Evolutionary conservation across 139 green algal species (phyloP), one percentile per base, ranked within the genome.

Genomic region (Desmodesmus armatus): DNA sequence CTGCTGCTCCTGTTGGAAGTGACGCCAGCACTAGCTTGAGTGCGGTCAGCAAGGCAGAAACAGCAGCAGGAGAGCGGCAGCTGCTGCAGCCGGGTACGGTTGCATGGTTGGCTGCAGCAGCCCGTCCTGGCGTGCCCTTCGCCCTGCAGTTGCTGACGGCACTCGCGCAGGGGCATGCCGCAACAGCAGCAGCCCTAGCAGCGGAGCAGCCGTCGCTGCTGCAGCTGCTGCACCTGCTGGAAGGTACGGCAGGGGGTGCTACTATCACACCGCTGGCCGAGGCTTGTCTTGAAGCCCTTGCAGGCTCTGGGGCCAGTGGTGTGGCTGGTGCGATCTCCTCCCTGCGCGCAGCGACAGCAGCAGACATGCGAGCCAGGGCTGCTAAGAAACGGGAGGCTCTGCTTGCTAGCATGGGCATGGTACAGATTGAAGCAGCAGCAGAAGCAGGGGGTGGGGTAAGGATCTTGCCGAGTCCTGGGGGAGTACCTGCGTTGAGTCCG

Each of bases 191-290:
- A 37, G 79, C 63, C 27, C 37, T 77, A 39, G 78, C 66, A 44
- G 87, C 31, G 17, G 53, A 53, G 7, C n/a, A 35, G 73, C 60
- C 74, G 9, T 33, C 60, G 13, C 63, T 94, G 49, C 84, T 95
- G 33, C 75, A 49, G 5, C 86, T 95, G 49, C 83, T 95, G 74
- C 92, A 95, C 49, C 75, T 80, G 35, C 87, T 96, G 3, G 92
- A 96, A 66, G 83, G 84, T 0, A 82, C 88, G 23, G 80, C 78
- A 51, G 88, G 87, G 11, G 86, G 83, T 4, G 31, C 41, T 29
- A 78, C 84, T 2, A 44, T 94, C 13, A 91, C 87, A 5, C 82
- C 84, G 17, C 35, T 88, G 23, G 90, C 92, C 15, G 92, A 96
- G 69, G 86, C 43, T 0, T 63, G 88, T n/a, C 71, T 96, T 40